Evolutionary conservation across 805 yeast species (phyloP).

Genomic region (Teunomyces funiuensis): DNA sequence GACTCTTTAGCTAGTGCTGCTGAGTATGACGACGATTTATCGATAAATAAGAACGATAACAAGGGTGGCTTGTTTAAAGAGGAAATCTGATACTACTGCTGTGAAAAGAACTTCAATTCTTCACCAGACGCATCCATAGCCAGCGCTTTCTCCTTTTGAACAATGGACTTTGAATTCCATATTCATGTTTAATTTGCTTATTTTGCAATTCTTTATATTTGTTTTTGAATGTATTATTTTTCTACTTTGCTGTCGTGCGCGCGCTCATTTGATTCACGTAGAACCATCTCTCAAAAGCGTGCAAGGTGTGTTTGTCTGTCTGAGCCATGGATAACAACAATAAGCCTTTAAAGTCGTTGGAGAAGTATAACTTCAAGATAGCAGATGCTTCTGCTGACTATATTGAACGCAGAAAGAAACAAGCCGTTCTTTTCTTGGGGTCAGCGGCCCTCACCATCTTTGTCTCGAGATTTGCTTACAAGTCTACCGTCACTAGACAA

Average conservation of each 20-base stretch:
- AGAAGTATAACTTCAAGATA: conserved; percentile 20
- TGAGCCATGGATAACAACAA: neutral
- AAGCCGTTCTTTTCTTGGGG: conserved; percentile 69
- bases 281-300: neutral
- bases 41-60: conserved; percentile 26
- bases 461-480: conserved; percentile 71
- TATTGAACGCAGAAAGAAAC: conserved; percentile 62
- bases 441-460: conserved; percentile 71
- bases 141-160: conserved; percentile 1
- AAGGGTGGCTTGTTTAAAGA: conserved; percentile 43
- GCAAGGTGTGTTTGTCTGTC: no score
- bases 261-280: neutral
- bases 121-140: neutral
- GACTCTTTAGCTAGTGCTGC: conserved; percentile 9
- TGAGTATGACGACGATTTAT: conserved; percentile 29
- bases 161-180: neutral
- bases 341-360: conserved; percentile 4
- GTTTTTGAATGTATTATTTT: neutral
- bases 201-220: conserved; percentile 4
- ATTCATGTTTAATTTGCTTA: neutral
- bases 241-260: neutral
- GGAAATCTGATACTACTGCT: conserved; percentile 27
- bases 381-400: conserved; percentile 48
- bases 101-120: conserved; percentile 3
- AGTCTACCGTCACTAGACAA: conserved; percentile 71